Evolutionary conservation across 495 filamentous ascomycete species (phyloP).

Genomic region (Neurospora sp.): DNA sequence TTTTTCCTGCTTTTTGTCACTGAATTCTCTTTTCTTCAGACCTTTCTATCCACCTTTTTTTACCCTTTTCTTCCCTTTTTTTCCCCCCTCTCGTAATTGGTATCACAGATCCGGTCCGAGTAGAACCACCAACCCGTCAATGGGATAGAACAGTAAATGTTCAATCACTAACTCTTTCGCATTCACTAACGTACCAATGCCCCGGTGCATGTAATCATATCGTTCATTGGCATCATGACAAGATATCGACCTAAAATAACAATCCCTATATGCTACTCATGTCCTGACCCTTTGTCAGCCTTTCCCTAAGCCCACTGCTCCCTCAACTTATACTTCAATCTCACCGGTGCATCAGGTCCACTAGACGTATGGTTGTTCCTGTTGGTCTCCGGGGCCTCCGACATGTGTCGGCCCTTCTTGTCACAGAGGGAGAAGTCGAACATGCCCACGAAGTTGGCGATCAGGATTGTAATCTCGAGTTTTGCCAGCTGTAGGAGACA

Average conservation of each 20-base stretch:
- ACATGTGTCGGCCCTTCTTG: conserved; percentile 4
- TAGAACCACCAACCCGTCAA: not conserved
- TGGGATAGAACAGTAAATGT: too few relatives aligned
- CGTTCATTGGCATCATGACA: not conserved
- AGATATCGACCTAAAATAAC: not conserved
- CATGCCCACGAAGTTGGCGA: conserved; percentile 29
- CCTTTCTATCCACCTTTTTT: not conserved
- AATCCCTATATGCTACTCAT: too few relatives aligned
- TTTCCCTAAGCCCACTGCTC: not conserved
- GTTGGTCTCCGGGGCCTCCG: not conserved
- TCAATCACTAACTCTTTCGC: not conserved
- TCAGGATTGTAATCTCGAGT: conserved; percentile 36
- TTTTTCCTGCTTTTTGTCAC: not conserved
- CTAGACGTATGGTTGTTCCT: conserved; percentile 7
- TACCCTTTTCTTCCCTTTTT: not conserved
- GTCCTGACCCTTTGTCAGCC: not conserved
- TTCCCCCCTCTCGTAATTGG: not conserved
- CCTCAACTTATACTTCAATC: conserved; percentile 14
- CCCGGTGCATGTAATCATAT: not conserved
- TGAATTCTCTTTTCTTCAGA: not conserved
- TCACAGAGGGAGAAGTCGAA: conserved; percentile 23
- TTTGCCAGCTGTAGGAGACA: conserved; percentile 27
- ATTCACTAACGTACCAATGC: not conserved
- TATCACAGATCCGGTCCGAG: not conserved
- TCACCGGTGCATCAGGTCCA: conserved; percentile 10